Percentiles rank a stretch among this genome's conserved stretches.
Conservation (phyloP, 257 asterid genomes). For the Linderniella brevidens region DNA sequence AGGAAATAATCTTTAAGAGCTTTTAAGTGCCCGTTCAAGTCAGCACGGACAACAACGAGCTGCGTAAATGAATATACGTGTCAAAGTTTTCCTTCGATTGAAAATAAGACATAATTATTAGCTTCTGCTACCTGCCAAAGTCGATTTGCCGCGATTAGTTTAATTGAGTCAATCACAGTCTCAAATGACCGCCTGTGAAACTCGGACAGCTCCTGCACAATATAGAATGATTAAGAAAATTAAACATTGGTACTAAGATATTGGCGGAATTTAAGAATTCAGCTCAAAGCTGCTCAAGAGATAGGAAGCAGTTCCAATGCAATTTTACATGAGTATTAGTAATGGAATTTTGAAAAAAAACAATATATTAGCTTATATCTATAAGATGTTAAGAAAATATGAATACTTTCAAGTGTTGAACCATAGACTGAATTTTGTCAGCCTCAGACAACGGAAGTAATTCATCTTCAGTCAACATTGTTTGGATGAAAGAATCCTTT, state of each 20-base stretch:
- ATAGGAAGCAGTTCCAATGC: no score
- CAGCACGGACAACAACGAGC: conserved; percentile 99
- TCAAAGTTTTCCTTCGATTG: conserved; percentile 12
- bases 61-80: conserved; percentile 23
- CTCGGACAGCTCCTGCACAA: conserved; percentile 74
- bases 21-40: conserved; percentile 91
- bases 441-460: conserved; percentile 90
- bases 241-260: background rate
- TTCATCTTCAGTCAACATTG: conserved; percentile 41
- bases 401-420: conserved; percentile 71
- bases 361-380: no score
- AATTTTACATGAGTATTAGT: no score
- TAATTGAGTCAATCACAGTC: conserved; percentile 59
- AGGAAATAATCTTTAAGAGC: conserved; percentile 98
- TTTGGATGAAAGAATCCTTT: conserved; percentile 31
- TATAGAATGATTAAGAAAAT: conserved; percentile 13
- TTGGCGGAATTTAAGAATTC: no score
- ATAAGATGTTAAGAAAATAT: conserved; percentile 4
- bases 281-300: no score
- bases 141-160: conserved; percentile 91
- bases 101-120: conserved; percentile 9
- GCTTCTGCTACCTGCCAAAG: conserved; percentile 81
- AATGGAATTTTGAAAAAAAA: no score
- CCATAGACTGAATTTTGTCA: conserved; percentile 81
- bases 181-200: conserved; percentile 92